A percentile compares a stretch with the other conserved stretches of the same genome.
phyloP scores from a whole-genome alignment of 768 basidiomycete species.

The Amanita inopinata region DNA sequence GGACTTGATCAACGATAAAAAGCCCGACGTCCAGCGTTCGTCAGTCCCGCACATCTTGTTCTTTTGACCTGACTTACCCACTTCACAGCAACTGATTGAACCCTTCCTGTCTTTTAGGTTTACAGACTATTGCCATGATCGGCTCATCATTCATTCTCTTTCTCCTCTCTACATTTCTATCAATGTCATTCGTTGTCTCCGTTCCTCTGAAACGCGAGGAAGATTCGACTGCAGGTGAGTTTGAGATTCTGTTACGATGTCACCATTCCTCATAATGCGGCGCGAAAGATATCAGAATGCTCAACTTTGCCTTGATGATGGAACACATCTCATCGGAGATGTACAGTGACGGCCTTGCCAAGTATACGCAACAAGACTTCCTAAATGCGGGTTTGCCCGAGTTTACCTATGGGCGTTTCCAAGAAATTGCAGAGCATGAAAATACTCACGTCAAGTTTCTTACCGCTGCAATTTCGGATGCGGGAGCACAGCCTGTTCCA shows the following conservation, averaged over 20 bases:
- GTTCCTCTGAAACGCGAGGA: constrained; percentile 1
- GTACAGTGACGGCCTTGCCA: constrained; percentile 32
- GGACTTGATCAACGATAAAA: no score
- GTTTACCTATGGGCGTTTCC: constrained; percentile 40
- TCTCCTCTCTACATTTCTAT: not conserved
- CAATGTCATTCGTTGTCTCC: not conserved
- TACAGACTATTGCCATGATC: not conserved
- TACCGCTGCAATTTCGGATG: constrained; percentile 32
- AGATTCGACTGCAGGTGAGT: not conserved
- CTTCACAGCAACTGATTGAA: no score
- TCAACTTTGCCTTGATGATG: constrained; percentile 40
- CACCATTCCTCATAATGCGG: not conserved
- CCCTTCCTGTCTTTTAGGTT: not conserved
- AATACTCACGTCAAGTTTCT: constrained; percentile 44
- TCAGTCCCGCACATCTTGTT: not conserved
- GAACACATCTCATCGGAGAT: constrained; percentile 37
- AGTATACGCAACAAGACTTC: constrained; percentile 38
- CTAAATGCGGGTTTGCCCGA: constrained; percentile 33
- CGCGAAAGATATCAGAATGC: constrained; percentile 21
- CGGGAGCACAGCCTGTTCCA: constrained; percentile 27
- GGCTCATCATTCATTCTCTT: not conserved
- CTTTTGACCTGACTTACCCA: no score
- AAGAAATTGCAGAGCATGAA: constrained; percentile 48
- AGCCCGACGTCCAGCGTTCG: no score
- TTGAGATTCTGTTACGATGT: not conserved